phyloP scores from a whole-genome alignment of 345 rosid genomes.

The Trapa incisa region DNA sequence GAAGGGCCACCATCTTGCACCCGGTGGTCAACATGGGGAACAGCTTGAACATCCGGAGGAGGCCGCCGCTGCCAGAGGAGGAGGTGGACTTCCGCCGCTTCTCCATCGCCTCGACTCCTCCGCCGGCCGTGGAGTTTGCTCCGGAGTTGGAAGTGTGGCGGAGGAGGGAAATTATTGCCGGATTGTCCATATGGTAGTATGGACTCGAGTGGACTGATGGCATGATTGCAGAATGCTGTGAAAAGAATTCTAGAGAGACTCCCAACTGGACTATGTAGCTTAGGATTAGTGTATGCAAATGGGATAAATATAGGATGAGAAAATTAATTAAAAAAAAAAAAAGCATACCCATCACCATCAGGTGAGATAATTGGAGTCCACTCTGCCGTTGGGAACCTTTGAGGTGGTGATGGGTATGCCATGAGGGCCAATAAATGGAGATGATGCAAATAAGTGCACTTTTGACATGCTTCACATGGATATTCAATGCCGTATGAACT shows the following conservation, averaged over 20 bases:
- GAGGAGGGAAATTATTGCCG: conserved; percentile 57
- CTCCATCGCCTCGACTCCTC: conserved; percentile 3
- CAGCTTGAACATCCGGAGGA: conserved; percentile 72
- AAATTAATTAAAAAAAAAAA: too few relatives aligned
- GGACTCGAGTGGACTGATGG: conserved; percentile 79
- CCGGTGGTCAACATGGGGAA: conserved; percentile 91
- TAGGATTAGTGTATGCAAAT: not conserved
- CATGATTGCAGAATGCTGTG: conserved; percentile 16
- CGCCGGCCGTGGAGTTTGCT: conserved; percentile 10
- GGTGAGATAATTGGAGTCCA: too few relatives aligned
- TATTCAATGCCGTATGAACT: too few relatives aligned
- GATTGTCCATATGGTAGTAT: conserved; percentile 56
- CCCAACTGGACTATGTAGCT: too few relatives aligned
- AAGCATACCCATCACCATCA: too few relatives aligned
- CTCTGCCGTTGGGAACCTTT: too few relatives aligned
- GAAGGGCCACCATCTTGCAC: conserved; percentile 83
- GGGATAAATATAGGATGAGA: too few relatives aligned
- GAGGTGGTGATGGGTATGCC: too few relatives aligned
- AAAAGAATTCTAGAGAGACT: not conserved
- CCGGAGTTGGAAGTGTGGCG: conserved; percentile 27
- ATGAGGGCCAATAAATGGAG: too few relatives aligned
- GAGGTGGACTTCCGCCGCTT: conserved; percentile 39
- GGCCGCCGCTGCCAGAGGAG: conserved; percentile 32
- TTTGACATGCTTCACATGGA: too few relatives aligned
- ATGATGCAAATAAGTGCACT: too few relatives aligned